phyloP scores from a whole-genome alignment of 2,329 filamentous ascomycete species.

The Hymenoscyphus repandus region DNA sequence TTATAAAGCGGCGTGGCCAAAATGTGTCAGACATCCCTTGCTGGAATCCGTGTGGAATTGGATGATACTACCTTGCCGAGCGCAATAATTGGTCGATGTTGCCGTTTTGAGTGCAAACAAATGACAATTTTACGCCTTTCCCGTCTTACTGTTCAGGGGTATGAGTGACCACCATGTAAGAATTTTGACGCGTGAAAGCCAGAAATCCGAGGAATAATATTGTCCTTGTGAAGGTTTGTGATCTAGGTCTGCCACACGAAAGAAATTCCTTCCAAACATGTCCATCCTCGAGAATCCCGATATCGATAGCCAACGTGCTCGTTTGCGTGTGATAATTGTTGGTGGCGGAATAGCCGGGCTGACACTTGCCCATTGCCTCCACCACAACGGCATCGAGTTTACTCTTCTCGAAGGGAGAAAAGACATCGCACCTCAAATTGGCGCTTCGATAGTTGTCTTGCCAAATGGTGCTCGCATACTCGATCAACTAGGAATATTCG shows the following conservation, averaged over 20 bases:
- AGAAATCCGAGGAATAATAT: too few species aligned
- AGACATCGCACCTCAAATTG: conserved; percentile 40
- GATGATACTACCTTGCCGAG: too few species aligned
- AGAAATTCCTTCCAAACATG: not conserved
- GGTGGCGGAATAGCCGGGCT: conserved; percentile 46
- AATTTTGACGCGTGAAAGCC: too few species aligned
- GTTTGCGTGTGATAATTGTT: conserved; percentile 52
- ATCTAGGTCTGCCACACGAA: not conserved
- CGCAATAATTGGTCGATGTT: too few species aligned
- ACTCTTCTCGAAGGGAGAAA: conserved; percentile 41
- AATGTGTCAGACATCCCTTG: too few species aligned
- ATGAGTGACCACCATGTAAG: too few species aligned
- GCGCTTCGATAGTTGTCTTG: conserved; percentile 42
- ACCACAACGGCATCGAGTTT: conserved; percentile 42
- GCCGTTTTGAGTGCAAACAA: too few species aligned
- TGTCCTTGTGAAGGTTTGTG: too few species aligned
- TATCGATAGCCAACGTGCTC: not conserved
- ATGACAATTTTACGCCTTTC: too few species aligned
- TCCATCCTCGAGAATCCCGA: conserved; percentile 11
- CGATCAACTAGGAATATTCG: conserved; percentile 43
- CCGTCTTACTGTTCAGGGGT: too few species aligned
- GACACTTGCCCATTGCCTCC: conserved; percentile 41
- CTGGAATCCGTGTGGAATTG: too few species aligned
- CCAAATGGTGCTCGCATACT: conserved; percentile 41
- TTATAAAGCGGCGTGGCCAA: too few species aligned